phyloP scores from a whole-genome alignment of 2,329 filamentous ascomycete species.

The Fusarium xylarioides region DNA sequence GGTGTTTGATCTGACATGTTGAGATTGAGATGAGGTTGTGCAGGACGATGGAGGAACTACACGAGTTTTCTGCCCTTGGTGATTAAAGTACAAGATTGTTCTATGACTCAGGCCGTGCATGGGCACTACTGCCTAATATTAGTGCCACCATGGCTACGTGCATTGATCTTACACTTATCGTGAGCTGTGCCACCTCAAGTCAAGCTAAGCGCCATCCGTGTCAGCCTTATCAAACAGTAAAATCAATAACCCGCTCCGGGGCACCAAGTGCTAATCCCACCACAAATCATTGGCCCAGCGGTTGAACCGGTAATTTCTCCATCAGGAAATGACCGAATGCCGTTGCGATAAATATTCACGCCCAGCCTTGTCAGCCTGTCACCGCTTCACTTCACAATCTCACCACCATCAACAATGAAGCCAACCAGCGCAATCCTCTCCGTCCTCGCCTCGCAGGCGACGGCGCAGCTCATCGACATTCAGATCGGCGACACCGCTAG shows the following conservation, averaged over 20 bases:
- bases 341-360: background rate
- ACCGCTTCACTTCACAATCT: background rate
- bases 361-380: background rate
- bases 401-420: slow-evolving; percentile 2
- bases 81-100: background rate
- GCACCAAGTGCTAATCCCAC: background rate
- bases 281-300: background rate
- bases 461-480: slow-evolving; percentile 19
- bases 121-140: background rate
- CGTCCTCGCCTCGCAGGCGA: slow-evolving; percentile 2
- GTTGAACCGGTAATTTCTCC: background rate
- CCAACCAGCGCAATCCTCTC: background rate
- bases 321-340: slow-evolving; percentile 3
- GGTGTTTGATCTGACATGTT: background rate
- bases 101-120: background rate
- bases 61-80: accelerated
- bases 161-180: background rate
- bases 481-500: slow-evolving; percentile 7
- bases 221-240: background rate
- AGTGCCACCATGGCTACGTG: background rate
- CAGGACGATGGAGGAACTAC: accelerated
- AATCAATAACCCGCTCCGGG: background rate
- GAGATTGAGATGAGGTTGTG: accelerated
- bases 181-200: background rate
- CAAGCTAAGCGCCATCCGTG: background rate